Conservation (phyloP, 495 filamentous ascomycete species). For the Aeminium ludgeri region DNA sequence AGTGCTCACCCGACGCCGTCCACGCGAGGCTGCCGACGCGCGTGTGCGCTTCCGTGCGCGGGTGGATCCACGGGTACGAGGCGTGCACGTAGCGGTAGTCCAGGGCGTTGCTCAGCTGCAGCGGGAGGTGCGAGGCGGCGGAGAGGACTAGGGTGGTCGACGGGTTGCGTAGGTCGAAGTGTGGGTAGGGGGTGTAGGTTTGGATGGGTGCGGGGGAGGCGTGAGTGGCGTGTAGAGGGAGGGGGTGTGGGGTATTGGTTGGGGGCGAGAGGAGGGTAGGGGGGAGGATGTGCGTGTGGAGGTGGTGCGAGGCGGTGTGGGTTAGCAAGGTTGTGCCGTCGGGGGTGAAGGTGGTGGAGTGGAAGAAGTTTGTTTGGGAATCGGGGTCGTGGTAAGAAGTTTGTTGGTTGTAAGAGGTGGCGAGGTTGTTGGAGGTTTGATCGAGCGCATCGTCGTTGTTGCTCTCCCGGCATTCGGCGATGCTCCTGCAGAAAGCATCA, state of each 20-base stretch:
- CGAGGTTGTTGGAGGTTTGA: no score
- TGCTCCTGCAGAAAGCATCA: background rate
- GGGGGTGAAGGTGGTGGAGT: slow-evolving; percentile 24
- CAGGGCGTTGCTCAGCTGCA: slow-evolving; percentile 51
- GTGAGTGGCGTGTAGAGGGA: slow-evolving; percentile 46
- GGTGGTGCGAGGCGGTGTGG: slow-evolving; percentile 46
- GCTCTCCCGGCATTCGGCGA: background rate
- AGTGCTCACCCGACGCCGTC: slow-evolving; percentile 38
- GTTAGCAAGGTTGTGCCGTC: slow-evolving; percentile 74
- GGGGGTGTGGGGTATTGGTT: slow-evolving; percentile 26
- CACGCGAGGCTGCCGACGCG: slow-evolving; percentile 62
- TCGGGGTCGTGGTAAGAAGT: background rate
- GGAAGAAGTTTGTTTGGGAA: slow-evolving; percentile 6
- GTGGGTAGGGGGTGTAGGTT: slow-evolving; percentile 54
- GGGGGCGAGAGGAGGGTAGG: slow-evolving; percentile 46
- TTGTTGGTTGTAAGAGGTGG: no score
- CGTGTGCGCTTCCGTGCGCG: slow-evolving; percentile 63
- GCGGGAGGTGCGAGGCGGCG: slow-evolving; percentile 51
- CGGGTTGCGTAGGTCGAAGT: slow-evolving; percentile 47
- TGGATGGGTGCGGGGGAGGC: slow-evolving; percentile 51
- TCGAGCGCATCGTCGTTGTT: no score
- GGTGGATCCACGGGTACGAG: slow-evolving; percentile 54
- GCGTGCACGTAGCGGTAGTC: slow-evolving; percentile 25
- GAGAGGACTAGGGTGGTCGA: slow-evolving; percentile 52
- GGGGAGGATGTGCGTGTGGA: slow-evolving; percentile 61